These are phyloP conservation scores for Excoecaria cochinchinensis DNA, from an alignment of 345 rosid genomes.

Conservation along the genomic window DNA sequence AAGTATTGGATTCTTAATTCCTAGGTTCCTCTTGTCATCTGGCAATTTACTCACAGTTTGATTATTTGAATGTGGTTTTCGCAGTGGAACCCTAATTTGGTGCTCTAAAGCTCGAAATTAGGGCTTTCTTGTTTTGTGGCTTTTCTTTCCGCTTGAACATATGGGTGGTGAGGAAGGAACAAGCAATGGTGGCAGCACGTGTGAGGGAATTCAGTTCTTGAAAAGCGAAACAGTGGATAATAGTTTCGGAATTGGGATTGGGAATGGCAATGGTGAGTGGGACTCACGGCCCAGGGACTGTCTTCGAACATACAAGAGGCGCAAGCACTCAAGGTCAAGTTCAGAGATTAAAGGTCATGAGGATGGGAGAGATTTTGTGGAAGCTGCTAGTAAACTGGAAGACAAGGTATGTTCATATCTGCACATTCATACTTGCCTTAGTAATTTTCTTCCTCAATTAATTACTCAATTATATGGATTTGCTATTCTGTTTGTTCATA, in stretches of 20 bases:
- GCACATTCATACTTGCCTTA: not conserved
- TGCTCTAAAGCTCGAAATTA: slow-evolving; percentile 22
- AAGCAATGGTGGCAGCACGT: slow-evolving; percentile 36
- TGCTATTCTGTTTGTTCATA: not conserved
- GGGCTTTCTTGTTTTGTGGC: slow-evolving; percentile 14
- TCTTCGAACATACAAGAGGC: slow-evolving; percentile 72
- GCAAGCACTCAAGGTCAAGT: slow-evolving; percentile 41
- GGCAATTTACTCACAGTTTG: slow-evolving; percentile 13
- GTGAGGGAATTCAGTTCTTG: slow-evolving; percentile 28
- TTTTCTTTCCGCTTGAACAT: not conserved
- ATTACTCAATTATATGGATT: slow-evolving; percentile 9
- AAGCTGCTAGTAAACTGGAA: slow-evolving; percentile 35
- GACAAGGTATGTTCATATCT: slow-evolving; percentile 44
- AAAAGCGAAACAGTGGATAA: slow-evolving; percentile 37
- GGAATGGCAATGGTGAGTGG: slow-evolving; percentile 38
- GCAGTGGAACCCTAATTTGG: slow-evolving; percentile 38
- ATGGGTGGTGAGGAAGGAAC: slow-evolving; percentile 54
- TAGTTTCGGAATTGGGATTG: slow-evolving; percentile 35
- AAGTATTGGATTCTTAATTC: not conserved
- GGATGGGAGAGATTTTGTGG: slow-evolving; percentile 34
- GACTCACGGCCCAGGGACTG: slow-evolving; percentile 41
- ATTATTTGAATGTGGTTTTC: slow-evolving; percentile 14
- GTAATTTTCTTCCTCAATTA: slow-evolving; percentile 4
- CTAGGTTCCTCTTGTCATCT: slow-evolving; percentile 7
- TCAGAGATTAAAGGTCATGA: slow-evolving; percentile 38